Base-by-base conservation (phyloP, 352 stramenopile species). In the Phytophthora nicotianae region DNA sequence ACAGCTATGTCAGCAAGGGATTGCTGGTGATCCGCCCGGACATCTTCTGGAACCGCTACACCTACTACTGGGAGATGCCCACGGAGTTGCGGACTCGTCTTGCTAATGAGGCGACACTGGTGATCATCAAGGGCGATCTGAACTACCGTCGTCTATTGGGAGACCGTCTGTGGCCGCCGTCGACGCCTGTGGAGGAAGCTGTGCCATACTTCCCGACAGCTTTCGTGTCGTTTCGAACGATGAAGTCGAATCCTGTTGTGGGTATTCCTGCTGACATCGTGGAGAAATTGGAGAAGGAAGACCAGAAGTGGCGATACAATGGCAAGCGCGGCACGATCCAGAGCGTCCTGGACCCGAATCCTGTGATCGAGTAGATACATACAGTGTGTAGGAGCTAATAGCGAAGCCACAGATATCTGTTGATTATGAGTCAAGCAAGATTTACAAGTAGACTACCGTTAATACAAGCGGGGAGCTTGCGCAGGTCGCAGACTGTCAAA, bases 51-150 rank as follows among this genome's bases (percentile, higher is more conserved):
- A 91, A 89, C 65, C 74, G 80, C 43, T 88, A 88, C 67, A 76
- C 59, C 21, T 91, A 83, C 66, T 90, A 88, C 67, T 89, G 76
- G 62, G 81, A 92, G 24, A 75, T 92, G 62, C 79, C 81, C 0
- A 35, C 42, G 3, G 56, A 77, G 19, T 41, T 91, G 14, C 55
- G 65, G 5, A 65, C 29, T 20, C 65, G 68, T 0, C 17, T 92
- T 1, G 35, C 43, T 4, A 48, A 16, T 0, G 72, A 86, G 7
- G 73, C 79, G 23, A 75, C 91, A 46, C 78, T 99, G 32, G 91
- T 97, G 49, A 98, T 99, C 74, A 81, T 98, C 14, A 99, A 99
- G 70, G 96, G 97, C n/a, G 96, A 99, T 72, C 90, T 97, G 32
- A 99, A 99, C 73, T 99, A 99, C 75, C 85, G 97, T 16, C 89